These are phyloP conservation scores for Viola pubescens DNA, from an alignment of 441 rosid genomes.

Conservation along the genomic window DNA sequence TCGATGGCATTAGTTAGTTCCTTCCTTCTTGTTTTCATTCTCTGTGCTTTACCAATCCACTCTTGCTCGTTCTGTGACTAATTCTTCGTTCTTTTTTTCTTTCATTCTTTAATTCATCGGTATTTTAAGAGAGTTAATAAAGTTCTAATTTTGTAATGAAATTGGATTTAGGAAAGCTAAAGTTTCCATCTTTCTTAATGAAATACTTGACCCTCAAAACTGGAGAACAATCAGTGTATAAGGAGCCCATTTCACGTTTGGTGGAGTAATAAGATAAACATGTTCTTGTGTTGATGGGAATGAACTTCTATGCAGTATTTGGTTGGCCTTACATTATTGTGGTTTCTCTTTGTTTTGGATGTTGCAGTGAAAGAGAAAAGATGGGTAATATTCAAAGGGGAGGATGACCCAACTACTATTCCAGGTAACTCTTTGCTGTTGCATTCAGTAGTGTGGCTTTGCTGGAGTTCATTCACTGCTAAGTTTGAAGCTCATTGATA, in stretches of 20 bases:
- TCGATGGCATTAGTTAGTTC: slow-evolving; percentile 74
- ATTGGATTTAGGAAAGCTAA: no score
- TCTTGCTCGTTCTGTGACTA: no score
- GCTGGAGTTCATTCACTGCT: not conserved
- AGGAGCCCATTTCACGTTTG: no score
- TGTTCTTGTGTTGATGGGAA: no score
- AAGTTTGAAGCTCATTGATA: not conserved
- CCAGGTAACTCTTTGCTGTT: slow-evolving; percentile 44
- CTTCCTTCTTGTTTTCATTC: slow-evolving; percentile 11
- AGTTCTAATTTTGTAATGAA: no score
- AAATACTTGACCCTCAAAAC: no score
- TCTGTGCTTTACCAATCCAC: no score
- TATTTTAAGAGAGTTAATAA: no score
- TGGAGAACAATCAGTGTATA: no score
- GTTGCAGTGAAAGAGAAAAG: slow-evolving; percentile 86
- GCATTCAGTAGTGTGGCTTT: no score
- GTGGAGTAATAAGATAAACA: no score
- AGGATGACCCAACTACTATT: slow-evolving; percentile 74
- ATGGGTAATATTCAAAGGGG: slow-evolving; percentile 80
- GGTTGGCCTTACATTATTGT: not conserved
- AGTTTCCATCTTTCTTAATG: not conserved
- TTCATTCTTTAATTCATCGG: not conserved
- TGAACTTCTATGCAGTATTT: no score
- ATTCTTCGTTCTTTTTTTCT: not conserved
- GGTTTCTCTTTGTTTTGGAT: slow-evolving; percentile 17